These are phyloP conservation scores for Fusarium sp. DNA, from an alignment of 2,329 filamentous ascomycete genomes.

Conservation along the genomic window DNA sequence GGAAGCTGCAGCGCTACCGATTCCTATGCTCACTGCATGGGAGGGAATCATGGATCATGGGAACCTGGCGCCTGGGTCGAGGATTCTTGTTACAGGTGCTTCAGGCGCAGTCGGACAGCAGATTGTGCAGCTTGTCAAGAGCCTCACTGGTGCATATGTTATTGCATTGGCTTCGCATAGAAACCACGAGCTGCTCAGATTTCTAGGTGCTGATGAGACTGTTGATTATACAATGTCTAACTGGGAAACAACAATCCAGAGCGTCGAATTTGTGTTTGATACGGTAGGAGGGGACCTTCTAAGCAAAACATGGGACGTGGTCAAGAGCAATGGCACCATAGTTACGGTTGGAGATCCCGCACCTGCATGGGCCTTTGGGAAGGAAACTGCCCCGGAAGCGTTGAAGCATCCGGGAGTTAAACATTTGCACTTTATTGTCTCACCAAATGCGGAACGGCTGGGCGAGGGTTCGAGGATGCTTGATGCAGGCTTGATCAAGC, in stretches of 20 bases:
- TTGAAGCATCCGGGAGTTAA: constrained; percentile 36
- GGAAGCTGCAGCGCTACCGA: constrained; percentile 19
- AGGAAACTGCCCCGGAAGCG: constrained; percentile 36
- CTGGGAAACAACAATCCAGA: constrained; percentile 39
- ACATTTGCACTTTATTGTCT: constrained; percentile 49
- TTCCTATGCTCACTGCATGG: constrained; percentile 26
- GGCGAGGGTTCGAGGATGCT: background rate
- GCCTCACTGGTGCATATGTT: constrained; percentile 41
- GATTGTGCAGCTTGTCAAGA: constrained; percentile 50
- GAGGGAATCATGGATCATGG: constrained; percentile 17
- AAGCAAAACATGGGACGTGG: constrained; percentile 47
- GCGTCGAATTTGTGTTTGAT: constrained; percentile 21
- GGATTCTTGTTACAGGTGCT: constrained; percentile 13
- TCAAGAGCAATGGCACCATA: constrained; percentile 50
- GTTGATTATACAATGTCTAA: constrained; percentile 45
- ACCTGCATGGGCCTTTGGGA: constrained; percentile 51
- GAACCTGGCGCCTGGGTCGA: accelerated
- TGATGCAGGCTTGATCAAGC: constrained; percentile 5
- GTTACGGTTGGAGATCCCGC: constrained; percentile 55
- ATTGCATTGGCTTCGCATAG: constrained; percentile 48
- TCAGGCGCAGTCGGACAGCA: constrained; percentile 37
- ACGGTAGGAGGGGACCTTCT: constrained; percentile 32
- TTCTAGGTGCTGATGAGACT: constrained; percentile 42
- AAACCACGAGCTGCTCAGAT: constrained; percentile 31
- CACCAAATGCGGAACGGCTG: background rate